Evolutionary conservation across 805 yeast species (phyloP).

Genomic region (Saccharomycopsis synnaedendra): DNA sequence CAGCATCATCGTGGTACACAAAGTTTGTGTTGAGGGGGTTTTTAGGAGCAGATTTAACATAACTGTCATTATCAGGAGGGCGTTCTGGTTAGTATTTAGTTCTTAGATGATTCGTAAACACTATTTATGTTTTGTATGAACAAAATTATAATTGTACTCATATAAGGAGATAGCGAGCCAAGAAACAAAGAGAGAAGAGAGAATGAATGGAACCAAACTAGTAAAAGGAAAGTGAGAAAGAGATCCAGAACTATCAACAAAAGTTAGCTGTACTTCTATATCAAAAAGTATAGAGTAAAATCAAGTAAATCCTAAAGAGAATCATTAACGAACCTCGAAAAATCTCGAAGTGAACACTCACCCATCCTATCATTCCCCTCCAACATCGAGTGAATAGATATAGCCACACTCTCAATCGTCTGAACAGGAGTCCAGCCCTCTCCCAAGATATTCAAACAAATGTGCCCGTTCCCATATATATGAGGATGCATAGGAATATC

Average conservation of each 20-base stretch:
- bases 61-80: conserved; percentile 46
- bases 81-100: conserved; percentile 21
- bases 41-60: conserved; percentile 40
- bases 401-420: conserved; percentile 29
- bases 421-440: conserved; percentile 50
- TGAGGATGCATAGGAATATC: conserved; percentile 64
- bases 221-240: no score
- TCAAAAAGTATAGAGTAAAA: no score
- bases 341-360: background rate
- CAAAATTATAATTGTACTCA: no score
- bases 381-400: conserved; percentile 59
- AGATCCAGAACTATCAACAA: no score
- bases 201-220: no score
- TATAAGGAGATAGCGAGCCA: no score
- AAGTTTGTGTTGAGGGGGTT: conserved; percentile 43
- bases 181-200: no score
- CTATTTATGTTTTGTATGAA: no score
- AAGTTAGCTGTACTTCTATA: no score
- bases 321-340: no score
- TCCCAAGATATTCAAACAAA: conserved; percentile 59
- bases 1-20: conserved; percentile 49
- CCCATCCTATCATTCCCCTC: conserved; percentile 31
- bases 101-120: no score
- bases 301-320: no score
- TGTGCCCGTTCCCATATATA: conserved; percentile 65